phyloP scores from a whole-genome alignment of 495 filamentous ascomycete genomes.

The Pseudotulostoma volvatum region DNA sequence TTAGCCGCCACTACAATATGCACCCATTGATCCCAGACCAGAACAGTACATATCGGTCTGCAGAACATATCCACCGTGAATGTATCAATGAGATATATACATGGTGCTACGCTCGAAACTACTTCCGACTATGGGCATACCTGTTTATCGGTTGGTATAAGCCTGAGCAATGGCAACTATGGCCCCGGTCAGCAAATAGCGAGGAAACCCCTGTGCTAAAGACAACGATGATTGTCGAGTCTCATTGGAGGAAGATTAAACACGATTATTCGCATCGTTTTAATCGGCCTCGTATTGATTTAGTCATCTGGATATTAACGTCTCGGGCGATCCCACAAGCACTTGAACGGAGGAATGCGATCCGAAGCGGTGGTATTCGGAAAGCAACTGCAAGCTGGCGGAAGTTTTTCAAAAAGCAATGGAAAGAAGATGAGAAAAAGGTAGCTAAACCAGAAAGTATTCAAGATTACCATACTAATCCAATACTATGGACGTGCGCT shows the following conservation, averaged over 20 bases:
- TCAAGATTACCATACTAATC: slow-evolving; percentile 2
- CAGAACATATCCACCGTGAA: neutral
- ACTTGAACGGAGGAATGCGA: neutral
- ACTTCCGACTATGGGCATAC: neutral
- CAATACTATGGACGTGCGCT: slow-evolving; percentile 1
- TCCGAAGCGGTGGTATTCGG: neutral
- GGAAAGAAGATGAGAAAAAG: slow-evolving; percentile 1
- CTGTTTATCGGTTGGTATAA: neutral
- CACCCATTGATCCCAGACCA: neutral
- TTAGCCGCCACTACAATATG: neutral
- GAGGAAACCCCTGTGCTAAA: neutral
- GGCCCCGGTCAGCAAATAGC: neutral
- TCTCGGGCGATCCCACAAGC: neutral
- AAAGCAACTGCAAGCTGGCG: neutral
- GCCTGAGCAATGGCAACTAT: neutral
- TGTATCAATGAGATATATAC: neutral
- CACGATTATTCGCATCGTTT: neutral
- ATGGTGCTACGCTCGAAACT: neutral
- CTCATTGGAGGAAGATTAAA: neutral
- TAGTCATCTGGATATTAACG: neutral
- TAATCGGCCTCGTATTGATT: neutral
- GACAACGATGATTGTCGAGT: neutral
- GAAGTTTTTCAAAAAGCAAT: slow-evolving; percentile 2
- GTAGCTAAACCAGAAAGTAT: neutral
- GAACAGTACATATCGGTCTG: neutral